Evolutionary conservation across 306 rosid genomes (phyloP).

Genomic region (Rubus idaeus): DNA sequence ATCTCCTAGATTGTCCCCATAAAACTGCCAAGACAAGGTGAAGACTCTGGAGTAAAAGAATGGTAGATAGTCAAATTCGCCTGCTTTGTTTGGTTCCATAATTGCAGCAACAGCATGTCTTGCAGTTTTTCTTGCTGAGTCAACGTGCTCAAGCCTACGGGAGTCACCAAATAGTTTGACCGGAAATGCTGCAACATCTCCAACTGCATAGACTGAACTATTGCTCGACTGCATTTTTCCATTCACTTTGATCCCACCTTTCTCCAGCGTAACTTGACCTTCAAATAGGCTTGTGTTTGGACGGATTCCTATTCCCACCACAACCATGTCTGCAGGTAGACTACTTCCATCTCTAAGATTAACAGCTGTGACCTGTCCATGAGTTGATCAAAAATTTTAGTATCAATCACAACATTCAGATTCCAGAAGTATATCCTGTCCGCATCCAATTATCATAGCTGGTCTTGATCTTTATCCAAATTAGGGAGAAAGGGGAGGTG

Average conservation of each 20-base stretch:
- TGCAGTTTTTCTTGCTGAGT: slow-evolving; percentile 86
- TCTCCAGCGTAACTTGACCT: slow-evolving; percentile 95
- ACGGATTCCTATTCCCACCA: slow-evolving; percentile 96
- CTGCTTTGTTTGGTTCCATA: slow-evolving; percentile 62
- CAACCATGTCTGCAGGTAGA: slow-evolving; percentile 79
- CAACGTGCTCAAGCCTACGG: slow-evolving; percentile 95
- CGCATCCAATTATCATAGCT: not conserved
- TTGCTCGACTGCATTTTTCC: slow-evolving; percentile 88
- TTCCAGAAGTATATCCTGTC: not conserved
- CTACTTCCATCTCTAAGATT: slow-evolving; percentile 76
- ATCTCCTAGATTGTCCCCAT: slow-evolving; percentile 81
- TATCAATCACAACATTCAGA: not conserved
- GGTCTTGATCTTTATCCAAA: not conserved
- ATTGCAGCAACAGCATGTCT: slow-evolving; percentile 71
- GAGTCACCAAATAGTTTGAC: slow-evolving; percentile 84
- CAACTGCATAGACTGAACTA: slow-evolving; percentile 81
- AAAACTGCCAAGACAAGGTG: slow-evolving; percentile 96
- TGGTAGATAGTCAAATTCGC: slow-evolving; percentile 84
- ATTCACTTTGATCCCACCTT: slow-evolving; percentile 98
- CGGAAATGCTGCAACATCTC: slow-evolving; percentile 97
- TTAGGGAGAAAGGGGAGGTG: not conserved
- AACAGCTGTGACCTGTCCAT: slow-evolving; percentile 75
- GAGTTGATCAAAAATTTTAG: slow-evolving; percentile 6
- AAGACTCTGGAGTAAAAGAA: slow-evolving; percentile 95
- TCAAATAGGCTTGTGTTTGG: slow-evolving; percentile 95